Evolutionary conservation across 2,329 filamentous ascomycete species (phyloP), one percentile per base, ranked within the genome.

Genomic region (Fusarium siculi): DNA sequence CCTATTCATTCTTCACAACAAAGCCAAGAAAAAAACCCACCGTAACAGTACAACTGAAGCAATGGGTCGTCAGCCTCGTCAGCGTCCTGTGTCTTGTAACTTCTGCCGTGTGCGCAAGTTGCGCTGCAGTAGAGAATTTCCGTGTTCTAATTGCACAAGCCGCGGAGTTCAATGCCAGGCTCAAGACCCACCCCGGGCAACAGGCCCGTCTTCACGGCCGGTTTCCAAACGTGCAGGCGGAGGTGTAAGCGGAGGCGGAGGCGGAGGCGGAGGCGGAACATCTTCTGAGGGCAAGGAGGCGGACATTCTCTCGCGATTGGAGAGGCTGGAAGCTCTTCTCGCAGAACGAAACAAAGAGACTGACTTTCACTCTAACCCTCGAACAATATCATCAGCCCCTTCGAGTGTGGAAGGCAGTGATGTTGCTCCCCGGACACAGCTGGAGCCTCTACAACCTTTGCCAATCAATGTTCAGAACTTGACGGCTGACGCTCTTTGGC

Each of bases 141-240:
- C 81, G 6, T 82, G 81, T 67, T 77, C 77, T 54, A 82, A 82
- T 75, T 82, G 81, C 68, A 79, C 78, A 54, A 79, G 77, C 66
- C 80, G 81, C 70, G 80, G 80, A 68, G 72, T 82, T 30, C 69
- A 72, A 25, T 82, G 81, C 70, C 78, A 76, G 34, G 58, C 72
- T 21, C 71, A 69, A 46, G 74, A 77, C 68, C 76, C 76, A 76
- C 74, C 63, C 56, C 67, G 72, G 49, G 52, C 70, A 42, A 21
- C 55, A 25, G 65, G 54, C 32, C 68, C 63, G 50, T 66, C 71
- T 18, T 66, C 66, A 40, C 55, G 68, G 50, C 47, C 68, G 62
- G 43, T 68, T 57, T 53, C 56, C 34, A 74, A 62, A 49, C 58
- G 49, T n/a, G 64, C 42, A 47, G 57, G 30, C 21, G 55, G 55